Base-by-base conservation (phyloP, 2,329 filamentous ascomycete genomes). In the Talaromyces sp. region DNA sequence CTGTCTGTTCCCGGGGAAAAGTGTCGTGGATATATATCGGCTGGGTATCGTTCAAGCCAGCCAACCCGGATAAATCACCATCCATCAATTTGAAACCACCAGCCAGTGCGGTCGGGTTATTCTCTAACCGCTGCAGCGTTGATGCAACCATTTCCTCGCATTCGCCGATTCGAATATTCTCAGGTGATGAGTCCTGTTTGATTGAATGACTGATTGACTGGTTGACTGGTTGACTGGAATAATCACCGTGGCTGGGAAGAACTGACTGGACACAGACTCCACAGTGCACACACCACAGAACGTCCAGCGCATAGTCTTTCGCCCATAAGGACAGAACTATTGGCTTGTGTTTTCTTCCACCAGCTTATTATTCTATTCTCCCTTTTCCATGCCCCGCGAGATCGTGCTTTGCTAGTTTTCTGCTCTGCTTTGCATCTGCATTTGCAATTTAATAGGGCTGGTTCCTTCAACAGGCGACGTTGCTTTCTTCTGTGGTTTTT, bases 381-480 rank as follows among this genome's bases (percentile, higher is more conserved):
- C 57, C 52, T 57, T 58, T 42, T 57, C 42, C 52, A 56, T 63
- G 60, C 62, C 62, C 62, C 62, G 62, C 62, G 62, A 60, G 62
- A 50, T 63, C 50, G 62, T 60, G 58, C 39, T 61, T 52, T 39
- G 39, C 40, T 33, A 44, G 40, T 7, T 44, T 63, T 55, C 33
- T 39, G 28, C 28, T 42, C 42, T 25, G 9, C 33, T 42, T 60
- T 37, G 28, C 28, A 28, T 28, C 6, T 48, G 44, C 23, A 48
- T 42, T 50, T 50, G 50, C 48, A 55, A 63, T 50, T 25, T 46
- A 55, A 28, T 23, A 48, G 48, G 48, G 48, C 35, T 39, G 57
- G 57, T 37, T 42, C 57, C 57, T 57, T 42, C 21, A 16, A 18
- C 21, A 16, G 11, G 12, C 33, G 35, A 40, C 21, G 14, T 33